Evolutionary conservation across 2,329 filamentous ascomycete species (phyloP).

Genomic region (Monilinia laxa): DNA sequence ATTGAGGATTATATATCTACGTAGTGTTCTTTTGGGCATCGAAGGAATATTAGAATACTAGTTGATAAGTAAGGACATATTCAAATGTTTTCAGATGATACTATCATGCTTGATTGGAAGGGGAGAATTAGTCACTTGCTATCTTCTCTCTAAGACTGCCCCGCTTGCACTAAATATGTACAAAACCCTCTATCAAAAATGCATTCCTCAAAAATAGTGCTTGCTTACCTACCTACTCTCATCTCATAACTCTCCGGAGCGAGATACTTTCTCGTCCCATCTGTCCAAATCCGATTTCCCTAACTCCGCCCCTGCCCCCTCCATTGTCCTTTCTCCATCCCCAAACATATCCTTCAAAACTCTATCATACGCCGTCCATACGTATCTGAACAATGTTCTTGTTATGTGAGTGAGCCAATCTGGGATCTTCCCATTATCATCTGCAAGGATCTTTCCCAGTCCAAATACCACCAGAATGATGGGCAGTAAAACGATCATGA

Average conservation of each 20-base stretch:
- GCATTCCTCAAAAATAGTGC: not conserved
- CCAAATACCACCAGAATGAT: constrained; percentile 55
- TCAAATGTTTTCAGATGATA: not conserved
- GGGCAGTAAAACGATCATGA: constrained; percentile 60
- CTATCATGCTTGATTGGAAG: not conserved
- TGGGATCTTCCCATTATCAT: constrained; percentile 67
- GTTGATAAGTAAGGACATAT: not conserved
- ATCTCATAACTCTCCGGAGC: not conserved
- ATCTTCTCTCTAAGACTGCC: not conserved
- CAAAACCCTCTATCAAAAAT: not conserved
- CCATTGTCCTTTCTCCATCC: constrained; percentile 71
- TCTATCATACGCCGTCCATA: constrained; percentile 66
- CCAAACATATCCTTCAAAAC: constrained; percentile 70
- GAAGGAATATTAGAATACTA: too few species aligned
- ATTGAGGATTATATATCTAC: too few species aligned
- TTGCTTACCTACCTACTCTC: not conserved
- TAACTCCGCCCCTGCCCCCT: constrained; percentile 25
- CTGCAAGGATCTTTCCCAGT: constrained; percentile 52
- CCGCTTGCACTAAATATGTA: not conserved
- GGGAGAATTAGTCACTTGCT: not conserved
- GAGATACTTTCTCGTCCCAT: constrained; percentile 16
- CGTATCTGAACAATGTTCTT: constrained; percentile 52
- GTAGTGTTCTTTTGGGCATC: too few species aligned
- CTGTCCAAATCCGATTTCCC: constrained; percentile 23
- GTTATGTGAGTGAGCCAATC: constrained; percentile 60